phyloP scores from a whole-genome alignment of 208 protist species.

The Trypanosoma mega region DNA sequence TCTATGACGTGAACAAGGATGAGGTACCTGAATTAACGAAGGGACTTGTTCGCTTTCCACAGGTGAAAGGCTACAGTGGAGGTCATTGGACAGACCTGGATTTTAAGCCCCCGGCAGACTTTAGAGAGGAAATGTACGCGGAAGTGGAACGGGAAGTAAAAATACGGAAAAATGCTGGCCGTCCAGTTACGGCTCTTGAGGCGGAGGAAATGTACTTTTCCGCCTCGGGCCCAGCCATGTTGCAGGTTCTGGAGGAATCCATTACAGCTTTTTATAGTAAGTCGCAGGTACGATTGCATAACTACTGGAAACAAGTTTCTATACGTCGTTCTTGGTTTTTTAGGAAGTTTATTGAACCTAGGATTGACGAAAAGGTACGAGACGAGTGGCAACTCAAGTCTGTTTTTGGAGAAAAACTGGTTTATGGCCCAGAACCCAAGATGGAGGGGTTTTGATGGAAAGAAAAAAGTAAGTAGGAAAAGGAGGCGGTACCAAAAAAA shows the following conservation, averaged over 20 bases:
- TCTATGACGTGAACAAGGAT: conserved; percentile 76
- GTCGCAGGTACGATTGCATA: conserved; percentile 78
- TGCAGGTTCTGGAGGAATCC: conserved; percentile 73
- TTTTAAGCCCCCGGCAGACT: conserved; percentile 76
- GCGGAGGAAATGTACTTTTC: conserved; percentile 90
- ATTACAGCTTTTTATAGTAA: conserved; percentile 66
- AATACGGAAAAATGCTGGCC: conserved; percentile 41
- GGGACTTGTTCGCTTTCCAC: conserved; percentile 78
- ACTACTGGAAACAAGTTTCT: conserved; percentile 87
- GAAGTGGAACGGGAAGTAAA: conserved; percentile 62
- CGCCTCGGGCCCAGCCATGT: conserved; percentile 68
- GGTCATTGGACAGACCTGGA: conserved; percentile 84
- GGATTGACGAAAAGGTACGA: conserved; percentile 51
- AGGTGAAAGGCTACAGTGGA: conserved; percentile 80
- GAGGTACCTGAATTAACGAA: conserved; percentile 62
- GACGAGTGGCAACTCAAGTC: conserved; percentile 68
- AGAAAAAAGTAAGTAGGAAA: background rate
- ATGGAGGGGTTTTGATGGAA: conserved; percentile 21
- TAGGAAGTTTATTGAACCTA: conserved; percentile 72
- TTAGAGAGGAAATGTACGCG: conserved; percentile 69
- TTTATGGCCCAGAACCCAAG: conserved; percentile 52
- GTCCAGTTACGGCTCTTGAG: conserved; percentile 75
- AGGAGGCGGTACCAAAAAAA: background rate
- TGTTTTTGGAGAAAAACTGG: conserved; percentile 70
- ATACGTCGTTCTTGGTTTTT: conserved; percentile 82